These are phyloP conservation scores for Botrytis pseudocinerea DNA, from an alignment of 2,329 filamentous ascomycete species.

Conservation along the genomic window DNA sequence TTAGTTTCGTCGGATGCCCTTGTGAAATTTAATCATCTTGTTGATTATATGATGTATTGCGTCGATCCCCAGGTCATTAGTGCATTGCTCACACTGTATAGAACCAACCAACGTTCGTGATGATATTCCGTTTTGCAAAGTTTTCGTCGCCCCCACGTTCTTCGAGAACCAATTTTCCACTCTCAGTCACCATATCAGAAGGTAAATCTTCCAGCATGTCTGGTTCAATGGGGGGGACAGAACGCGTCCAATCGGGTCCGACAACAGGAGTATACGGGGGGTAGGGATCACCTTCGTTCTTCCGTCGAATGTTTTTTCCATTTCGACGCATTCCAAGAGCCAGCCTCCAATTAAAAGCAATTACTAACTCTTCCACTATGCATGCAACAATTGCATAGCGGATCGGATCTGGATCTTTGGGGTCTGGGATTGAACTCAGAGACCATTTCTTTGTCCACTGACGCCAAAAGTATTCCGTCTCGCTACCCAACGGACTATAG, in stretches of 20 bases:
- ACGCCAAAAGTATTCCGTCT: conserved; percentile 1
- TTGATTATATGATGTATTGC: background rate
- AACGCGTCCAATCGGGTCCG: background rate
- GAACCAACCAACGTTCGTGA: background rate
- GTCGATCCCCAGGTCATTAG: no score
- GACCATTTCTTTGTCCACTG: background rate
- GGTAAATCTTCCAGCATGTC: background rate
- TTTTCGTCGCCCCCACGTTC: background rate
- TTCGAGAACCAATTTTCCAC: background rate
- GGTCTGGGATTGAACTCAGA: background rate
- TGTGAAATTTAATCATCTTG: no score
- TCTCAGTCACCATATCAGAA: background rate
- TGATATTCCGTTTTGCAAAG: background rate
- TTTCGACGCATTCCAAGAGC: background rate
- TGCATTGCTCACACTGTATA: no score
- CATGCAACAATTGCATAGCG: conserved; percentile 7
- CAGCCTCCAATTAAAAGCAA: conserved; percentile 15
- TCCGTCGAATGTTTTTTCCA: background rate
- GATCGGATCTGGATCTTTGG: background rate
- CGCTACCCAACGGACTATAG: background rate
- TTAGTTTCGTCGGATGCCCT: no score
- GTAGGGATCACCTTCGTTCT: background rate
- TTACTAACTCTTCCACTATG: conserved; percentile 2
- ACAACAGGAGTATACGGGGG: background rate
- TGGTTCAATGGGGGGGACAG: background rate